Conservation (phyloP, 768 basidiomycete genomes). For the Leucocoprinus sp. region DNA sequence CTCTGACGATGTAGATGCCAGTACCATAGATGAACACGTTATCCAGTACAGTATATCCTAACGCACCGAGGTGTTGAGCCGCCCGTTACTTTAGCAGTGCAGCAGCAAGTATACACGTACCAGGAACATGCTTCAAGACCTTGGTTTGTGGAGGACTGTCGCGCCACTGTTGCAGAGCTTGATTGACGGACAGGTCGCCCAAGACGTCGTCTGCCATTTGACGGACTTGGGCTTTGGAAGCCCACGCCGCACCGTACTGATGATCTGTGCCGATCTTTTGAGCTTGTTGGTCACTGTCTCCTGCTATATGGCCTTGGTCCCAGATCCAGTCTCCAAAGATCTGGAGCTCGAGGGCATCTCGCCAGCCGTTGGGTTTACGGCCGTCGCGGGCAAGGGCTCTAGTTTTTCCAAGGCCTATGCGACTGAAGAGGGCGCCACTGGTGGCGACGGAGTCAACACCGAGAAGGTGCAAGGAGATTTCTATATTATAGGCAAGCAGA, state of each 20-base stretch:
- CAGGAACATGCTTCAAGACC: conserved; percentile 58
- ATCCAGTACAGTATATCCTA: conserved; percentile 81
- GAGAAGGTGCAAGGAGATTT: conserved; percentile 47
- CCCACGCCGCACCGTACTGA: conserved; percentile 39
- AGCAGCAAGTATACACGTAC: conserved; percentile 29
- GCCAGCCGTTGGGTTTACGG: conserved; percentile 40
- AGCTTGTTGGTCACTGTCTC: conserved; percentile 43
- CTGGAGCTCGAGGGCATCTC: conserved; percentile 49
- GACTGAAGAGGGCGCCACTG: conserved; percentile 28
- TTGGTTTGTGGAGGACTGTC: conserved; percentile 45
- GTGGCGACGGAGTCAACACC: conserved; percentile 35
- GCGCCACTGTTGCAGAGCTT: conserved; percentile 51
- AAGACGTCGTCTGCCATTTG: conserved; percentile 19
- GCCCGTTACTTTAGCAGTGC: conserved; percentile 1
- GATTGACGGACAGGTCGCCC: conserved; percentile 34
- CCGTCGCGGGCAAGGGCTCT: conserved; percentile 36
- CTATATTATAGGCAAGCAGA: conserved; percentile 67
- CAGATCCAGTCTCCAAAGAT: conserved; percentile 67
- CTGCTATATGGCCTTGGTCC: conserved; percentile 52
- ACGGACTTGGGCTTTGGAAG: conserved; percentile 24
- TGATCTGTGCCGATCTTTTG: conserved; percentile 32
- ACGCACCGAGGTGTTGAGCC: too few relatives aligned
- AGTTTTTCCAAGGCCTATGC: conserved; percentile 31
- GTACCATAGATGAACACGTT: conserved; percentile 71
- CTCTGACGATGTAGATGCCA: conserved; percentile 67